These are phyloP conservation scores for Mycocentrospora acerina DNA, from an alignment of 2,329 filamentous ascomycete species.

Conservation along the genomic window DNA sequence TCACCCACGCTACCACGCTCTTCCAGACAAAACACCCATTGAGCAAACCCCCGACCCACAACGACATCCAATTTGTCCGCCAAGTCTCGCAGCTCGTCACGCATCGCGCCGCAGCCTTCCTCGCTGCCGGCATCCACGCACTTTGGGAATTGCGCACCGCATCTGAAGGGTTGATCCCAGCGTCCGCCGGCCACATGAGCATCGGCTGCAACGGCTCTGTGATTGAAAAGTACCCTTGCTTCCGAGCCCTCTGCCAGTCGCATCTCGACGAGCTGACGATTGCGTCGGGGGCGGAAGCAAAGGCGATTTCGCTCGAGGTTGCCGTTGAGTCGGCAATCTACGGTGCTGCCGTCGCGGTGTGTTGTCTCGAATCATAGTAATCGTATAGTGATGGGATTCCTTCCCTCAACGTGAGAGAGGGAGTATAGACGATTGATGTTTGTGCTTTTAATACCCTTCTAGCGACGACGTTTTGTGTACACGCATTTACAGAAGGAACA, in stretches of 20 bases:
- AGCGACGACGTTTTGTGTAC: conserved; percentile 15
- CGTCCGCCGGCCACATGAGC: conserved; percentile 42
- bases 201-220: conserved; percentile 81
- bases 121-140: conserved; percentile 64
- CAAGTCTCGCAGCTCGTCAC: conserved; percentile 57
- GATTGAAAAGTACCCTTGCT: conserved; percentile 75
- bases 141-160: conserved; percentile 59
- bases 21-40: conserved; percentile 57
- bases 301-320: conserved; percentile 63
- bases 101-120: conserved; percentile 60
- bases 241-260: conserved; percentile 61
- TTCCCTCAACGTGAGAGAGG: not conserved
- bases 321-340: conserved; percentile 74
- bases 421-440: not conserved
- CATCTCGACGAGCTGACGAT: conserved; percentile 61
- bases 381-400: conserved; percentile 1
- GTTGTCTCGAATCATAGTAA: conserved; percentile 36
- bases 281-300: conserved; percentile 42
- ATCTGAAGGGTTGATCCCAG: conserved; percentile 47
- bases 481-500: conserved; percentile 6
- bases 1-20: conserved; percentile 45
- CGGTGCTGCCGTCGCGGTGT: conserved; percentile 69
- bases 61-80: conserved; percentile 58
- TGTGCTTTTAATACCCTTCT: conserved; percentile 14
- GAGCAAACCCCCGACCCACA: conserved; percentile 44